phyloP scores from a whole-genome alignment of 2,329 filamentous ascomycete genomes.

The Lasiodiplodia sp. region DNA sequence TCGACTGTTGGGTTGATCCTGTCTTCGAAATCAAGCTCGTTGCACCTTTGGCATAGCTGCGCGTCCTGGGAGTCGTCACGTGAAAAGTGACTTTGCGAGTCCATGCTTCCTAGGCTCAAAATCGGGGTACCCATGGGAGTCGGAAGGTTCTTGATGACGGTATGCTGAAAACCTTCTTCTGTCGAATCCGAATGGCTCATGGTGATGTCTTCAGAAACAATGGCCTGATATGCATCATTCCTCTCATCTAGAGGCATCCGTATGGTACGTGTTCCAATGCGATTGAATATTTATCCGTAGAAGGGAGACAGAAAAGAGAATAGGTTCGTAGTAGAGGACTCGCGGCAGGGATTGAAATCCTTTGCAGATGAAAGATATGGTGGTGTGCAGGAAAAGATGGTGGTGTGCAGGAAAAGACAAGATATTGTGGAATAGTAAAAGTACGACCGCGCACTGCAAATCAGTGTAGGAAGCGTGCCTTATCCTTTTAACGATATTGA shows the following conservation, averaged over 20 bases:
- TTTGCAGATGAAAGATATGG: too few relatives aligned
- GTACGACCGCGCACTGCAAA: too few relatives aligned
- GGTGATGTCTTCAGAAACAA: background rate
- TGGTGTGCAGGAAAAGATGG: too few relatives aligned
- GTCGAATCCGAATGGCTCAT: background rate
- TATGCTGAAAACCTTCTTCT: background rate
- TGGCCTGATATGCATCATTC: background rate
- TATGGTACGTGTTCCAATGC: background rate
- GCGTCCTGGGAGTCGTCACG: background rate
- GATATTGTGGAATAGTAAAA: too few relatives aligned
- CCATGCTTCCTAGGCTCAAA: background rate
- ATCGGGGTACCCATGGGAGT: too few relatives aligned
- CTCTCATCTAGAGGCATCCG: background rate
- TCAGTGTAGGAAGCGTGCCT: too few relatives aligned
- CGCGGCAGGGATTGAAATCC: background rate
- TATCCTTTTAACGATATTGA: too few relatives aligned
- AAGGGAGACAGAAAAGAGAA: background rate
- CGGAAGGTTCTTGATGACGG: background rate
- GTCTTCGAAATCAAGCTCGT: background rate
- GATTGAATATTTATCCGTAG: background rate
- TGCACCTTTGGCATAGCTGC: background rate
- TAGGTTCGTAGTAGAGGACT: background rate
- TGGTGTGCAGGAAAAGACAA: too few relatives aligned
- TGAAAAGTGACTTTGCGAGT: background rate
- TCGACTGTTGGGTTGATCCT: too few relatives aligned